Evolutionary conservation across 2,329 filamentous ascomycete genomes (phyloP).

Genomic region (Lachnellula willkommii): DNA sequence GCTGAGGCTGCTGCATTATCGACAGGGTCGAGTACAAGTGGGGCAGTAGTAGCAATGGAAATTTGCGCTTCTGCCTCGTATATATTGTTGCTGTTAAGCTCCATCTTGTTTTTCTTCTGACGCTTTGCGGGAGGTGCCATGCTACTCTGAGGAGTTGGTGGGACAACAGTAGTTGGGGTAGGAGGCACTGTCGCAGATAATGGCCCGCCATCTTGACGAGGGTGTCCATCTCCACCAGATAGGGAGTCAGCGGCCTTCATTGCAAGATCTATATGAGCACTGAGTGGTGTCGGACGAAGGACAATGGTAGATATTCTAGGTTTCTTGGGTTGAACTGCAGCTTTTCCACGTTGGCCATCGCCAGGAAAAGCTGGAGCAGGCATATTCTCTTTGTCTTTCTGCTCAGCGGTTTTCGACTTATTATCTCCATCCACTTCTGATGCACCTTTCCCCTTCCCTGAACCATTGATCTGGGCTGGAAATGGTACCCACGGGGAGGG

Average conservation of each 20-base stretch:
- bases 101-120: constrained; percentile 65
- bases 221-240: constrained; percentile 38
- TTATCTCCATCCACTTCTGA: constrained; percentile 30
- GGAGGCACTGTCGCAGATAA: constrained; percentile 45
- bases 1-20: constrained; percentile 64
- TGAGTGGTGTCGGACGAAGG: constrained; percentile 75
- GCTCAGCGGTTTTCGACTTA: constrained; percentile 31
- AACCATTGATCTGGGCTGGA: constrained; percentile 46
- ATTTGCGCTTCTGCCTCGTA: constrained; percentile 72
- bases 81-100: constrained; percentile 69
- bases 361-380: constrained; percentile 45
- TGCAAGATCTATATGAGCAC: constrained; percentile 67
- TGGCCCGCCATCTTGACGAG: constrained; percentile 37
- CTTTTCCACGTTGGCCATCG: constrained; percentile 42
- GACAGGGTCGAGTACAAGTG: constrained; percentile 73
- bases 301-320: constrained; percentile 71
- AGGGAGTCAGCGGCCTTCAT: constrained; percentile 68
- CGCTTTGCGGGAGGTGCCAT: constrained; percentile 56
- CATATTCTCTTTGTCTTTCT: constrained; percentile 56
- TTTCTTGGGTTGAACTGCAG: constrained; percentile 41
- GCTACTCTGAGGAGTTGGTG: constrained; percentile 54
- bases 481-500: constrained; percentile 81
- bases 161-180: constrained; percentile 60
- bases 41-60: constrained; percentile 65
- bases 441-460: constrained; percentile 29